phyloP scores from a whole-genome alignment of 176 grass and related monocot species.

The Alloteropsis semialata region DNA sequence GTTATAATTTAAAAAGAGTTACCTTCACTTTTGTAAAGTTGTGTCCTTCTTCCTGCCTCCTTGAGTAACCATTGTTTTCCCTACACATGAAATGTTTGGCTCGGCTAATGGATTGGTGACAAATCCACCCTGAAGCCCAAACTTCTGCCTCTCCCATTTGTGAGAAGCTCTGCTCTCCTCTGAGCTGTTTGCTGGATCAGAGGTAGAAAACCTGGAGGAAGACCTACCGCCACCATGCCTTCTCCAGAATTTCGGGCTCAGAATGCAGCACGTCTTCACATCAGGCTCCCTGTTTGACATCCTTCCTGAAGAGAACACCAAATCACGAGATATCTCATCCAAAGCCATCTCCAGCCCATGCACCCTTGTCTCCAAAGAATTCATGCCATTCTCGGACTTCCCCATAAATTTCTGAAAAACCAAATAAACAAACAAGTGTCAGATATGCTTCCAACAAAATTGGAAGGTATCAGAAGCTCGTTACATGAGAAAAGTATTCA shows the following conservation, averaged over 20 bases:
- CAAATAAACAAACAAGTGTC: constrained; percentile 19
- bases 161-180: constrained; percentile 54
- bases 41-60: constrained; percentile 47
- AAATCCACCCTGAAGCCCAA: constrained; percentile 69
- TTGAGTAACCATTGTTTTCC: constrained; percentile 26
- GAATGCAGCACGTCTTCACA: constrained; percentile 83
- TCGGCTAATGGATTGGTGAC: constrained; percentile 88
- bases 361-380: constrained; percentile 77
- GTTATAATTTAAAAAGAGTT: constrained; percentile 21
- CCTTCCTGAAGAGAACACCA: constrained; percentile 69
- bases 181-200: constrained; percentile 44
- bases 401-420: constrained; percentile 89
- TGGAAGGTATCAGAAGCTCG: neutral
- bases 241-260: constrained; percentile 87
- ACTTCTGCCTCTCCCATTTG: constrained; percentile 76
- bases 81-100: constrained; percentile 52
- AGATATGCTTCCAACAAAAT: constrained; percentile 21
- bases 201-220: constrained; percentile 58
- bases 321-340: constrained; percentile 82
- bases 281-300: constrained; percentile 59
- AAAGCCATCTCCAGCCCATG: constrained; percentile 88
- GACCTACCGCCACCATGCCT: constrained; percentile 45
- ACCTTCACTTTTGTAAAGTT: constrained; percentile 58
- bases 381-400: constrained; percentile 82
- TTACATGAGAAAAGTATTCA: neutral